Base-by-base conservation (phyloP, 768 basidiomycete species). In the Chalciporus piperatus region DNA sequence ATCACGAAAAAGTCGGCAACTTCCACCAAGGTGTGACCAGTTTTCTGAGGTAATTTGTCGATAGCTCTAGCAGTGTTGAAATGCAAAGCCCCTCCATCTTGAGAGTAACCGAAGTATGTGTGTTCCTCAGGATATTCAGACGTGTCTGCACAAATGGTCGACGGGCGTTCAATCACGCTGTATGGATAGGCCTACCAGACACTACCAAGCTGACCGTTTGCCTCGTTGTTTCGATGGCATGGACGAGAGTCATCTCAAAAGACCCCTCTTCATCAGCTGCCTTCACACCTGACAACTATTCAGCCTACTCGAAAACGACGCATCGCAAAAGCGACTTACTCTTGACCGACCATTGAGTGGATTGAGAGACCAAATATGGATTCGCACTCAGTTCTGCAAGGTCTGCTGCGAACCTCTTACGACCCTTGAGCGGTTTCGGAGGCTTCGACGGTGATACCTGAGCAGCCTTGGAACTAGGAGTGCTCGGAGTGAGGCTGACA, bases 121-220 rank as follows among this genome's bases (percentile, higher is more conserved):
- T 87, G 85, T 51, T 69, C 72, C 23, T 69, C 68, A 1, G 87
- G 87, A 60, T 89, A 89, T 46, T 83, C 81, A 10, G 85, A 82
- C 2, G 84, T 79, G 58, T 86, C 84, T 84, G 54, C 17, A 38
- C 45, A 20, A 27, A 5, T 28, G 8, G 54, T 23, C 56, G 33
- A 25, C 27, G 10, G 35, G 14, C 16, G n/a, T 37, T 37, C 16
- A n/a, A 6, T 4, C 23, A n/a, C 30, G 17, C 11, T 20, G n/a
- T 13, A 12, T 12, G 16, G 41, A 17, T 10, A 39, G 17, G 59
- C 74, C 37, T 57, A 76, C 81, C 83, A 39, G 82, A 77, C 23
- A 82, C 69, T 27, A 82, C 65, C 20, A 85, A 60, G 54, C 71
- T 75, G 33, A 76, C 61, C 2, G 70, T 53, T 28, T 76, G 52